Evolutionary conservation across 768 basidiomycete species (phyloP).

Genomic region (Gymnopilus junonius): DNA sequence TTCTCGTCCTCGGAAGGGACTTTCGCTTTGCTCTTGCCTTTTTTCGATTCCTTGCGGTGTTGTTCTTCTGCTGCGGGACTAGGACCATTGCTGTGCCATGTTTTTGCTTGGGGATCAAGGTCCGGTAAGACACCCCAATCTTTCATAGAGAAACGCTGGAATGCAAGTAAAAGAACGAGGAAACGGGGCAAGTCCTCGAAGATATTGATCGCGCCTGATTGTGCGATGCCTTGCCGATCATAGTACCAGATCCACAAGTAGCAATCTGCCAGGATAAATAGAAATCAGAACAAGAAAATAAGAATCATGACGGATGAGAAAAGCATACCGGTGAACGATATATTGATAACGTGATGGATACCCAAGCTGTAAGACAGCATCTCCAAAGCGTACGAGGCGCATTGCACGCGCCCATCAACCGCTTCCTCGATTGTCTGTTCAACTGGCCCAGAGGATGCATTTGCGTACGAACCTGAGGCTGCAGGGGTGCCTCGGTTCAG

Average conservation of each 20-base stretch:
- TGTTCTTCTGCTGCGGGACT: neutral
- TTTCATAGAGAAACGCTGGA: slow-evolving; percentile 25
- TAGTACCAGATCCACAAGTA: slow-evolving; percentile 26
- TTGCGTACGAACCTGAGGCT: neutral
- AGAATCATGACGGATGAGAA: neutral
- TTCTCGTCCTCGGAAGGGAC: neutral
- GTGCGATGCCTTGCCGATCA: slow-evolving; percentile 28
- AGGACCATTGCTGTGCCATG: neutral
- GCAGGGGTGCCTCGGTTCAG: neutral
- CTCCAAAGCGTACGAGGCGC: slow-evolving; percentile 13
- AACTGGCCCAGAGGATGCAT: neutral
- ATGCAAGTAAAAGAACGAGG: slow-evolving; percentile 26
- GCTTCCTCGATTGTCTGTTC: neutral
- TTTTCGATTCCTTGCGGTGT: neutral
- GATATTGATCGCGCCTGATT: slow-evolving; percentile 25
- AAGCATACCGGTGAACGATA: slow-evolving; percentile 18
- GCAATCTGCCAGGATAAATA: slow-evolving; percentile 16
- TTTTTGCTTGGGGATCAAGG: neutral
- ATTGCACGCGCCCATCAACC: slow-evolving; percentile 4
- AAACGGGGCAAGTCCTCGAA: slow-evolving; percentile 26
- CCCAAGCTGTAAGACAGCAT: slow-evolving; percentile 14
- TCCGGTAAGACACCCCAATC: slow-evolving; percentile 23
- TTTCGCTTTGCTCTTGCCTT: neutral
- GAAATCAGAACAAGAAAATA: neutral
- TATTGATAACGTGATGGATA: slow-evolving; percentile 11